Evolutionary conservation across 1,139 yeast species (phyloP).

Genomic region (Magnusiomyces clavatus): DNA sequence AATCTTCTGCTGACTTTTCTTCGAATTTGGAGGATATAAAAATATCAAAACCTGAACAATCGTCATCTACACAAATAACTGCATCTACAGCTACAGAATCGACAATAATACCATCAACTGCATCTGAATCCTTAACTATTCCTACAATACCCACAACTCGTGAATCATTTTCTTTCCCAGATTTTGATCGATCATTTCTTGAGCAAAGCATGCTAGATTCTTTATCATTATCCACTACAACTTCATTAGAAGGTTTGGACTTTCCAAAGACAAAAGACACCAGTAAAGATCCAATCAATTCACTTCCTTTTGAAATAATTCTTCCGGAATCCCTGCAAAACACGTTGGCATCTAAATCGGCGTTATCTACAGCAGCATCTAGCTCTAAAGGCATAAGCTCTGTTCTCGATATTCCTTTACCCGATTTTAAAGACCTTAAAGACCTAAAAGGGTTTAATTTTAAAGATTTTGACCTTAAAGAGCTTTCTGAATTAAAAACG

Average conservation of each 20-base stretch:
- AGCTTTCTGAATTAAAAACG: not conserved
- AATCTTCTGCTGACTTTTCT: no score
- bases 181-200: not conserved
- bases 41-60: no score
- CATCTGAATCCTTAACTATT: not conserved
- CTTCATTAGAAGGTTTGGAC: not conserved
- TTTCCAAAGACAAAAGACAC: not conserved
- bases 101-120: not conserved
- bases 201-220: constrained; percentile 1
- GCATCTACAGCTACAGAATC: not conserved
- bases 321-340: not conserved
- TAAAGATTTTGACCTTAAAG: not conserved
- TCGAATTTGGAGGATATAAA: no score
- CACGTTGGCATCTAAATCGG: not conserved
- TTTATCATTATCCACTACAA: not conserved
- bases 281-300: not conserved
- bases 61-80: not conserved
- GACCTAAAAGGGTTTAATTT: not conserved
- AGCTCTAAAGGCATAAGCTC: not conserved
- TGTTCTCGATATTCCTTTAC: not conserved
- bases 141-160: not conserved
- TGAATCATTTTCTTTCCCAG: not conserved
- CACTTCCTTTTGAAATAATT: constrained; percentile 2
- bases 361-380: not conserved
- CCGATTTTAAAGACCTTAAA: not conserved